Evolutionary conservation across 2,329 filamentous ascomycete genomes (phyloP).

Genomic region (Dendryphion nanum): DNA sequence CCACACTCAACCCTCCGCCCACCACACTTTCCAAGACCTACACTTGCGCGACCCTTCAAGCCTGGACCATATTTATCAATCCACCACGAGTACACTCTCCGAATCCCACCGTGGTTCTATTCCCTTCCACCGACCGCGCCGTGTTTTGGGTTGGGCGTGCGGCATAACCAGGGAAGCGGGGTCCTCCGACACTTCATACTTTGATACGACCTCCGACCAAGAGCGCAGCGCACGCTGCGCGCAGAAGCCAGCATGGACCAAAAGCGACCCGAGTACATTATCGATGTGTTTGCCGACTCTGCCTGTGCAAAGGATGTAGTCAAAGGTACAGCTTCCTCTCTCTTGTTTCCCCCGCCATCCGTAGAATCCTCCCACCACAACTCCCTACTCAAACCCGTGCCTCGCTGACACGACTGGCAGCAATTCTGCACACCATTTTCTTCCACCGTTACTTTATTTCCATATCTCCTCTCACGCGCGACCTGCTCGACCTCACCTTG

Average conservation of each 20-base stretch:
- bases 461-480: conserved; percentile 76
- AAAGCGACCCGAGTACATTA: conserved; percentile 79
- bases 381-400: conserved; percentile 2
- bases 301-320: conserved; percentile 87
- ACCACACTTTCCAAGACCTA: background rate
- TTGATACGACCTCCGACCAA: background rate
- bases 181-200: background rate
- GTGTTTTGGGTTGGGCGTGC: background rate
- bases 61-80: background rate
- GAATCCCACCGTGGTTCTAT: background rate
- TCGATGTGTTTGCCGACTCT: conserved; percentile 92
- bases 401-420: conserved; percentile 46
- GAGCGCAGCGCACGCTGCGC: background rate
- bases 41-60: background rate
- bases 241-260: conserved; percentile 56
- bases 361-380: conserved; percentile 5
- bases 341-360: conserved; percentile 4
- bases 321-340: conserved; percentile 62
- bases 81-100: background rate
- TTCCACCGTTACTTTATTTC: conserved; percentile 97
- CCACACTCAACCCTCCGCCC: background rate
- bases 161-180: background rate
- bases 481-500: conserved; percentile 86
- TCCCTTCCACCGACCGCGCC: background rate
- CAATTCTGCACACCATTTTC: conserved; percentile 94